phyloP scores from a whole-genome alignment of 2,329 filamentous ascomycete species.

The Aureobasidium mangrovei region DNA sequence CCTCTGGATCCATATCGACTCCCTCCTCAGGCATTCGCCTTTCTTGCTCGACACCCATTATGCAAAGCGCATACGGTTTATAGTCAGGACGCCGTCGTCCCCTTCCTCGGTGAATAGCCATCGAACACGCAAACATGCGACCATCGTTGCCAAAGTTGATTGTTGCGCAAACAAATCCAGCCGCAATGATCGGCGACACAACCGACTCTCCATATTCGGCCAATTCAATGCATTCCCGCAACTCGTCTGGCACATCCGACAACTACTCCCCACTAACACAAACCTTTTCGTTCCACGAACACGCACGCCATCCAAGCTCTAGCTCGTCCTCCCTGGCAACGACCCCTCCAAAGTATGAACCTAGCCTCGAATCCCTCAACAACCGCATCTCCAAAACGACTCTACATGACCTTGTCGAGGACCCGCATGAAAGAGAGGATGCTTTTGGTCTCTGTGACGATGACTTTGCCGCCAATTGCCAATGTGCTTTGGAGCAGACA shows the following conservation, averaged over 20 bases:
- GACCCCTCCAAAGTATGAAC: slow-evolving; percentile 43
- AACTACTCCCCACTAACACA: slow-evolving; percentile 62
- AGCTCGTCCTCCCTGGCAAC: slow-evolving; percentile 65
- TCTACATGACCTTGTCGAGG: slow-evolving; percentile 77
- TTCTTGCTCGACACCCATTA: slow-evolving; percentile 1
- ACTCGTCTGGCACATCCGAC: slow-evolving; percentile 45
- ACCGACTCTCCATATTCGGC: slow-evolving; percentile 20
- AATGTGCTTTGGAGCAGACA: slow-evolving; percentile 2
- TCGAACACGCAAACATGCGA: slow-evolving; percentile 24
- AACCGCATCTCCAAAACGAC: slow-evolving; percentile 51
- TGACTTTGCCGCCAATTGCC: slow-evolving; percentile 3
- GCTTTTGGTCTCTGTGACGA: slow-evolving; percentile 29
- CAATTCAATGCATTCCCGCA: slow-evolving; percentile 26
- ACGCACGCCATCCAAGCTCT: slow-evolving; percentile 62
- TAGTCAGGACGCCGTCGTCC: slow-evolving; percentile 13
- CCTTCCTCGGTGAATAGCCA: background rate
- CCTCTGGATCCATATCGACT: background rate
- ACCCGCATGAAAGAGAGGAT: slow-evolving; percentile 62
- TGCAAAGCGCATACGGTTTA: slow-evolving; percentile 7
- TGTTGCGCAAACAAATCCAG: slow-evolving; percentile 27
- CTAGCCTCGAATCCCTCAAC: slow-evolving; percentile 46
- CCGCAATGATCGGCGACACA: slow-evolving; percentile 17
- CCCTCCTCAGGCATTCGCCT: background rate
- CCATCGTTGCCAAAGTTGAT: slow-evolving; percentile 32
- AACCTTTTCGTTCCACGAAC: slow-evolving; percentile 56